Evolutionary conservation across 2,329 filamentous ascomycete species (phyloP).

Genomic region (Stachybotrys chlorohalonatus): DNA sequence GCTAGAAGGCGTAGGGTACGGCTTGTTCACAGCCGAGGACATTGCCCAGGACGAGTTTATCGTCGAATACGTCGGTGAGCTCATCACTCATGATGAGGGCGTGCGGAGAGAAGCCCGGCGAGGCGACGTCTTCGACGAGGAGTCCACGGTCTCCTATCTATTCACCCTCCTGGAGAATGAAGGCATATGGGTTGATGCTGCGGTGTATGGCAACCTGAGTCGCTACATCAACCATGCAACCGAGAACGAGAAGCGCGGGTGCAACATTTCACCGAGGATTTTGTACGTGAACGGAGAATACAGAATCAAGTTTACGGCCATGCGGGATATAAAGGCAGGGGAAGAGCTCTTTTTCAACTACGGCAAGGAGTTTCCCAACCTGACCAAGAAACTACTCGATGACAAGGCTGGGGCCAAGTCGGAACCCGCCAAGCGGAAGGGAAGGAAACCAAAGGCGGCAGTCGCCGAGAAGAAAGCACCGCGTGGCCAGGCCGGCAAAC

Average conservation of each 20-base stretch:
- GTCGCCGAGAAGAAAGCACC: constrained; percentile 9
- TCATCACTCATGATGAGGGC: constrained; percentile 61
- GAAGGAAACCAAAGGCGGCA: constrained; percentile 8
- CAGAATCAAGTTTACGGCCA: constrained; percentile 66
- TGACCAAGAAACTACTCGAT: constrained; percentile 36
- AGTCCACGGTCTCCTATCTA: constrained; percentile 54
- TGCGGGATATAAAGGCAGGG: constrained; percentile 56
- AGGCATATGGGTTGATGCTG: constrained; percentile 63
- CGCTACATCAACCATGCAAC: constrained; percentile 76
- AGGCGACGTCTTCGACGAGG: constrained; percentile 50
- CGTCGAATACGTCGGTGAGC: constrained; percentile 73
- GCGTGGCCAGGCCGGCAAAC: constrained; percentile 6
- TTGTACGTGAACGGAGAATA: constrained; percentile 67
- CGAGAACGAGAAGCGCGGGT: constrained; percentile 39
- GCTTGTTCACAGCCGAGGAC: constrained; percentile 62
- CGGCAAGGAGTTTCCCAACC: constrained; percentile 57
- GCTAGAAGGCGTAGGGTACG: constrained; percentile 61
- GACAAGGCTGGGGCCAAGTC: constrained; percentile 24
- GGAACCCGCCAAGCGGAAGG: constrained; percentile 12
- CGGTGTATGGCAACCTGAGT: constrained; percentile 69
- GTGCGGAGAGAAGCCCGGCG: constrained; percentile 56
- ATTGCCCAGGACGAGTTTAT: constrained; percentile 63
- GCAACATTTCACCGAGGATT: constrained; percentile 56
- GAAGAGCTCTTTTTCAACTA: constrained; percentile 81
- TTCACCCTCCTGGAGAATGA: constrained; percentile 52